phyloP scores from a whole-genome alignment of 2,329 filamentous ascomycete genomes.

The Arthroderma sp. region DNA sequence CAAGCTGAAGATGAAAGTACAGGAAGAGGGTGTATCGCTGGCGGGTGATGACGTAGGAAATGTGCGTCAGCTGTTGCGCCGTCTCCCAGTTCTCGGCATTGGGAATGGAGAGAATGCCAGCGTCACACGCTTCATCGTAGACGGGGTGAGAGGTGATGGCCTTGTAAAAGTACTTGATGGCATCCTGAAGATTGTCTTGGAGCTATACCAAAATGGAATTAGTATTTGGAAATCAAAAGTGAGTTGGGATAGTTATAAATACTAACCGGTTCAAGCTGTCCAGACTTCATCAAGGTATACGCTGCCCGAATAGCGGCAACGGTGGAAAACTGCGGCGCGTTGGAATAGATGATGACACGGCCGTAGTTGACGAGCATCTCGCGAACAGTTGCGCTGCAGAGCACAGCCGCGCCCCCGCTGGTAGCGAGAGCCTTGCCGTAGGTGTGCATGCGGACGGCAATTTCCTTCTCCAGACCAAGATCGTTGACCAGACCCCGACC shows the following conservation, averaged over 20 bases:
- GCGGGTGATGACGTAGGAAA: slow-evolving; percentile 29
- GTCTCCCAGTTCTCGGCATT: slow-evolving; percentile 13
- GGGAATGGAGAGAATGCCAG: slow-evolving; percentile 9
- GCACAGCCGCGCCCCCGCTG: slow-evolving; percentile 43
- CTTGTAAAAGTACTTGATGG: slow-evolving; percentile 9
- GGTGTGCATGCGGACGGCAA: slow-evolving; percentile 32
- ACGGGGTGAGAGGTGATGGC: slow-evolving; percentile 7
- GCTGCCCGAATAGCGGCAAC: slow-evolving; percentile 41
- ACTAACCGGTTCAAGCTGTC: slow-evolving; percentile 29
- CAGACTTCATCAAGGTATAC: slow-evolving; percentile 39
- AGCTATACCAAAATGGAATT: no score
- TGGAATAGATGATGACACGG: slow-evolving; percentile 55
- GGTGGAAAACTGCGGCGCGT: slow-evolving; percentile 46
- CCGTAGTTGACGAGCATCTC: slow-evolving; percentile 56
- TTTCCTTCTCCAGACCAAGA: slow-evolving; percentile 34
- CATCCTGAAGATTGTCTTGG: slow-evolving; percentile 14
- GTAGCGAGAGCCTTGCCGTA: slow-evolving; percentile 39
- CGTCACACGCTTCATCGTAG: slow-evolving; percentile 9
- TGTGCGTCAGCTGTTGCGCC: slow-evolving; percentile 32
- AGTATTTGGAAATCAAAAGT: background rate
- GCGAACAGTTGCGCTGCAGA: slow-evolving; percentile 29
- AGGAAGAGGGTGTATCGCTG: slow-evolving; percentile 22
- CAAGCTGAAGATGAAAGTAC: slow-evolving; percentile 22
- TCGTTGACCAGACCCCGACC: slow-evolving; percentile 33
- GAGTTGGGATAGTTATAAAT: background rate